These are phyloP conservation scores for Plantago elongata DNA, from an alignment of 257 asterid genomes.

Conservation along the genomic window DNA sequence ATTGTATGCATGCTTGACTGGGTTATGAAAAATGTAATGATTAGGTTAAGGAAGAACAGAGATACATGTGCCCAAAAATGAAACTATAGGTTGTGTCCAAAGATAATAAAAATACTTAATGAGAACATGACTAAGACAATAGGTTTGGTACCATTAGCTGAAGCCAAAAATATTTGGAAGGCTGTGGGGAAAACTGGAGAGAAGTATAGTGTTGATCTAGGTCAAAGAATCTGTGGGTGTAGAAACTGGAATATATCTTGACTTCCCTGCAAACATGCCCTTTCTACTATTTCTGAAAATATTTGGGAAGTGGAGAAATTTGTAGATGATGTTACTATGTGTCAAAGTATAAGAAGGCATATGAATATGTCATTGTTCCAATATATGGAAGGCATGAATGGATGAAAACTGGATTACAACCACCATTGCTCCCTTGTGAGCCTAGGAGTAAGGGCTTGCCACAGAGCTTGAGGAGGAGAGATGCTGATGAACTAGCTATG, in stretches of 20 bases:
- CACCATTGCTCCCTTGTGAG: background rate
- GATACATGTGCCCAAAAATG: background rate
- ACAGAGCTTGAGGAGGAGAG: background rate
- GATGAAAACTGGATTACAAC: background rate
- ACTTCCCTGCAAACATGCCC: no score
- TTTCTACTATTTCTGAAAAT: background rate
- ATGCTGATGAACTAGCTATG: background rate
- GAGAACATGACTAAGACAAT: background rate
- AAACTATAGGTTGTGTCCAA: background rate
- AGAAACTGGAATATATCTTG: no score
- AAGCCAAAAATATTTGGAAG: background rate
- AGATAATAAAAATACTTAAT: no score
- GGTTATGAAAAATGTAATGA: background rate
- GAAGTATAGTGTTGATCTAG: background rate
- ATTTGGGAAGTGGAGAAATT: no score
- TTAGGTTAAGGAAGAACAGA: background rate
- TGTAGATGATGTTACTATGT: background rate
- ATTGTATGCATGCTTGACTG: background rate
- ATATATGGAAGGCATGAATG: background rate
- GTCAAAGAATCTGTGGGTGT: background rate
- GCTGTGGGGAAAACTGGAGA: background rate
- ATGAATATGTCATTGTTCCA: background rate
- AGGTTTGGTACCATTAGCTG: background rate
- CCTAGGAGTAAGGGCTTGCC: no score
- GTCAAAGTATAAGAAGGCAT: no score